Base-by-base conservation (phyloP, 2,329 filamentous ascomycete species). In the Colletotrichum gigasporum region DNA sequence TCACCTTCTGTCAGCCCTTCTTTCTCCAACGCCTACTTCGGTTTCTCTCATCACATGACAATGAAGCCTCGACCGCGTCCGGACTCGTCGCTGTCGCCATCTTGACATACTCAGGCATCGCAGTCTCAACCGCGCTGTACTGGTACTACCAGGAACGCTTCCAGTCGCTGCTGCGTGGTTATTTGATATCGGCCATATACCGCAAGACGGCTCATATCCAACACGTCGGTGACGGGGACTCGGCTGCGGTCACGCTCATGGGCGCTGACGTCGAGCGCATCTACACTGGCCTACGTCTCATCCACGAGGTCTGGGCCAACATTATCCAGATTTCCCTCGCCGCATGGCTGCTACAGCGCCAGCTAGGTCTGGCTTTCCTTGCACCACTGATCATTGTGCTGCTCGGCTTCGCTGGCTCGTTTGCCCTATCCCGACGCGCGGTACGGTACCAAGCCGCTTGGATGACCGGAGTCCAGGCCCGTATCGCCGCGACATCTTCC, bases 361-460 rank as follows among this genome's bases (percentile, higher is more conserved):
- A 84, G 48, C 68, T 87, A 1, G 83, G 85, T 0, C 71, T 75
- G 0, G 82, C 83, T 0, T 86, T 83, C 37, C 70, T 80, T 0
- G 79, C 81, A 0, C 83, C 85, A 0, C 74, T 87, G 5, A 75
- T 78, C 0, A 72, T 84, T 2, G 79, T 83, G 0, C 47, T 80
- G 8, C 4, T 71, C 2, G 73, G 71, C 18, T 67, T 69, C 2
- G 24, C 66, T 9, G 32, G 18, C 12, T 54, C 50, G 3, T n/a
- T 24, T 7, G 16, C 24, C 2, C 4, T 62, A 2, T 73, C 73
- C 2, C 72, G 70, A 34, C 67, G 73, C 26, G 71, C 76, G 2
- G 75, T 74, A 59, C 62, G 70, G 12, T 70, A 73, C 18, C 76
- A 78, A 65, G 71, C 71, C 3, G 47, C 28, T 24, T 71, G 70